A percentile compares a stretch with the other conserved stretches of the same genome.
phyloP scores from a whole-genome alignment of 2,329 filamentous ascomycete species.

The Colletotrichum musicola region DNA sequence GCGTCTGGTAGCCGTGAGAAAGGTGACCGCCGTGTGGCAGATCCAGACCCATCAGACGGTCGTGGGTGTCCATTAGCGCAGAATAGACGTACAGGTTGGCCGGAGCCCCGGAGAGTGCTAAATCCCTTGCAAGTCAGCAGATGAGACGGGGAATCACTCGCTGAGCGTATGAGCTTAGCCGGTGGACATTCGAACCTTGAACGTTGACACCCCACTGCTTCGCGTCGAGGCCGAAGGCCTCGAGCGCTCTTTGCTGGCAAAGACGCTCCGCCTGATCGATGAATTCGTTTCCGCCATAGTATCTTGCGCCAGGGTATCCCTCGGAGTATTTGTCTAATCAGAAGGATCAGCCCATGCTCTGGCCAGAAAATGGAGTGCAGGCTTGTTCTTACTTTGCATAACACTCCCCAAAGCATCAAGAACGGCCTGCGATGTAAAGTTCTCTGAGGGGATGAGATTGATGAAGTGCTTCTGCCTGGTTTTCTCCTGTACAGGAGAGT shows the following conservation, averaged over 20 bases:
- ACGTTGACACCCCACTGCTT: slow-evolving; percentile 98
- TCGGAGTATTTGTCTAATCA: slow-evolving; percentile 93
- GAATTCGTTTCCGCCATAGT: slow-evolving; percentile 97
- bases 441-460: slow-evolving; percentile 95
- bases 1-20: slow-evolving; percentile 97
- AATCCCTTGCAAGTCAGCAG: slow-evolving; percentile 34
- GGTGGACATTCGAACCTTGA: slow-evolving; percentile 58
- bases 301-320: slow-evolving; percentile 94
- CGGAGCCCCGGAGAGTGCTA: slow-evolving; percentile 80
- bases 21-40: slow-evolving; percentile 96
- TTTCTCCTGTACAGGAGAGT: slow-evolving; percentile 79
- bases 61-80: slow-evolving; percentile 90
- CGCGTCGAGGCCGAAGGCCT: slow-evolving; percentile 85
- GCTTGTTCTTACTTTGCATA: slow-evolving; percentile 82
- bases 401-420: slow-evolving; percentile 92
- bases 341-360: slow-evolving; percentile 46
- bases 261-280: slow-evolving; percentile 92
- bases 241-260: slow-evolving; percentile 89
- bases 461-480: slow-evolving; percentile 97
- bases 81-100: slow-evolving; percentile 95
- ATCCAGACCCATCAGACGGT: slow-evolving; percentile 96
- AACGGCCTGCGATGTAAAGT: slow-evolving; percentile 94
- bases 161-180: no score
- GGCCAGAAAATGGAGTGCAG: background rate
- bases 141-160: no score